phyloP scores from a whole-genome alignment of 345 rosid genomes.

The Eucalyptus tenuipes region DNA sequence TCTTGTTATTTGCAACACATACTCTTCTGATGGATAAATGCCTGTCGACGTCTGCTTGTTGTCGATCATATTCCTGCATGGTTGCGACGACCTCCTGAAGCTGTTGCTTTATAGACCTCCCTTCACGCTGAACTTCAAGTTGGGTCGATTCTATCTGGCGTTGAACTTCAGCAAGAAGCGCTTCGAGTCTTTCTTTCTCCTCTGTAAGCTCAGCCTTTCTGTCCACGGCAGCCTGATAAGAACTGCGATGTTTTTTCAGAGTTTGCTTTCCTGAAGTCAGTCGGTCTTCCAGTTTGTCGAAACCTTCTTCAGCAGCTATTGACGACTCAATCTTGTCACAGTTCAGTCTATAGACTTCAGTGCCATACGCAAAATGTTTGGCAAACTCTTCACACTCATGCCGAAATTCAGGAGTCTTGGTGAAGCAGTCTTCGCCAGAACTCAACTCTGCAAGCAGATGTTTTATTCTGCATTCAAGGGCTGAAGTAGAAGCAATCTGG shows the following conservation, averaged over 20 bases:
- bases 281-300: background rate
- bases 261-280: background rate
- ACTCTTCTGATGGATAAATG: background rate
- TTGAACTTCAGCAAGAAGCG: background rate
- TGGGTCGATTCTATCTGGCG: background rate
- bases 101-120: background rate
- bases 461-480: background rate
- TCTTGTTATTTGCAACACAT: background rate
- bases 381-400: background rate
- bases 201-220: background rate
- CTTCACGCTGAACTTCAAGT: background rate
- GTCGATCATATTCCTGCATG: background rate
- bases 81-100: background rate
- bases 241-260: background rate
- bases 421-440: background rate
- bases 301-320: background rate
- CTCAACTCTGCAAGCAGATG: background rate
- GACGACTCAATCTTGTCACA: background rate
- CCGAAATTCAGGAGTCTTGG: background rate
- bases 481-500: background rate
- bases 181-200: background rate
- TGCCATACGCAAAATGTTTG: background rate
- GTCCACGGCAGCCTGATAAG: background rate
- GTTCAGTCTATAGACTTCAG: background rate
- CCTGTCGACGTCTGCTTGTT: background rate